Conservation (phyloP, 2,329 filamentous ascomycete species). For the Epicoccum nigrum region DNA sequence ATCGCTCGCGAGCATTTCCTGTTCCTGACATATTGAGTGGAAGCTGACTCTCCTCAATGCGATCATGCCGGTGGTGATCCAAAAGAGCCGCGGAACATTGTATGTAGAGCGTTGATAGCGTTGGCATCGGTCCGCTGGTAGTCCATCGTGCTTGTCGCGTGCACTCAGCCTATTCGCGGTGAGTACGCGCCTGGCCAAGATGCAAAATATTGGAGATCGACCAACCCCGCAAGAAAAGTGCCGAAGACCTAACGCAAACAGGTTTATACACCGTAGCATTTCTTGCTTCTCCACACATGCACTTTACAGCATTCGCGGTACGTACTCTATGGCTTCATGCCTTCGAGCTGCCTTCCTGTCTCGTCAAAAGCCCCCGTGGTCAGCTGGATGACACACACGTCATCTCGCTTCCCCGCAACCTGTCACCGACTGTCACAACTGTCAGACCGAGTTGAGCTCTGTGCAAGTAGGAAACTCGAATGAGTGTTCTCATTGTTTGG, state of each 20-base stretch:
- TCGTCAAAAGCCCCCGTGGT: slow-evolving; percentile 12
- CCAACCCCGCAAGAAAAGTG: slow-evolving; percentile 21
- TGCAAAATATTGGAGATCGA: slow-evolving; percentile 21
- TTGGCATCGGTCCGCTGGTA: not conserved
- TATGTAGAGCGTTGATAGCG: not conserved
- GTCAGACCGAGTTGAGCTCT: too few species aligned
- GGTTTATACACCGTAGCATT: slow-evolving; percentile 15
- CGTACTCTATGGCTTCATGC: slow-evolving; percentile 7
- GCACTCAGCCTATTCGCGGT: slow-evolving; percentile 6
- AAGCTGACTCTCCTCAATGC: slow-evolving; percentile 17
- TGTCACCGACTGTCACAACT: not conserved
- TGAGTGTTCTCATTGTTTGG: not conserved
- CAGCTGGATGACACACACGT: slow-evolving; percentile 10
- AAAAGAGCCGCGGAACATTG: not conserved
- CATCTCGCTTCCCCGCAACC: slow-evolving; percentile 17
- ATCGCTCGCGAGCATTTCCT: slow-evolving; percentile 12
- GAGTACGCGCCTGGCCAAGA: slow-evolving; percentile 8
- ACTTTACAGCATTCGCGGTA: slow-evolving; percentile 2
- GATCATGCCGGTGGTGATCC: not conserved
- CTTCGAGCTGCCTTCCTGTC: slow-evolving; percentile 13
- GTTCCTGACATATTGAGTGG: slow-evolving; percentile 22
- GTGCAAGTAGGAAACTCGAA: not conserved
- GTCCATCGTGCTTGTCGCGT: slow-evolving; percentile 9
- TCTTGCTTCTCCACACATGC: slow-evolving; percentile 11
- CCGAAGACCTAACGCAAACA: slow-evolving; percentile 14